Conservation (phyloP, 2,329 filamentous ascomycete genomes). For the Cytospora piceicola region DNA sequence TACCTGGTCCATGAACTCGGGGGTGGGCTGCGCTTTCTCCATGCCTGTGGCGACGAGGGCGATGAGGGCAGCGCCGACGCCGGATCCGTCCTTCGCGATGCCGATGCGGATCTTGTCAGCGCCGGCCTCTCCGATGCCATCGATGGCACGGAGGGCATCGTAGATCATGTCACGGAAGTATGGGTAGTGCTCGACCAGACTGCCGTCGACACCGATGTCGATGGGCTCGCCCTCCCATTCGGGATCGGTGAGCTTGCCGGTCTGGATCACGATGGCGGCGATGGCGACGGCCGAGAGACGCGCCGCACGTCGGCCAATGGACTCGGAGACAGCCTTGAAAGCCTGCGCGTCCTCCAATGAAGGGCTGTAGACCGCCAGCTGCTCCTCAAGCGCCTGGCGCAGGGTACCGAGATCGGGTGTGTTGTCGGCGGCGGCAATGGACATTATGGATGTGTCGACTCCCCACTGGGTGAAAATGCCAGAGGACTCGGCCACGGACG, state of each 20-base stretch:
- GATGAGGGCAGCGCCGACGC: conserved; percentile 93
- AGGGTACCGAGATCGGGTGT: conserved; percentile 72
- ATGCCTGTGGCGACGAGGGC: conserved; percentile 81
- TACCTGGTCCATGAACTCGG: conserved; percentile 29
- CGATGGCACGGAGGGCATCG: conserved; percentile 75
- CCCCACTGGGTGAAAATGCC: conserved; percentile 81
- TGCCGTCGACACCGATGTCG: conserved; percentile 94
- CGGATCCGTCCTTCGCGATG: conserved; percentile 95
- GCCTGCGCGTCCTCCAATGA: conserved; percentile 84
- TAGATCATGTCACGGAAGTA: conserved; percentile 87
- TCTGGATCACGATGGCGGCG: conserved; percentile 80
- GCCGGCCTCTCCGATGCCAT: conserved; percentile 75
- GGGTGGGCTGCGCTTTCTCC: conserved; percentile 48
- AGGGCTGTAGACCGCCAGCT: conserved; percentile 75
- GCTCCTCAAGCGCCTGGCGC: conserved; percentile 75
- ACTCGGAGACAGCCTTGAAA: conserved; percentile 80
- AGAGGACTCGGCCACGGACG: conserved; percentile 66
- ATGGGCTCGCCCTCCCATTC: conserved; percentile 68
- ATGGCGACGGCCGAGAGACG: conserved; percentile 87
- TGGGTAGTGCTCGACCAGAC: conserved; percentile 93
- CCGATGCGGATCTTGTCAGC: conserved; percentile 90
- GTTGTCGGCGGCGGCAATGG: conserved; percentile 80
- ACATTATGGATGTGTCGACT: conserved; percentile 88
- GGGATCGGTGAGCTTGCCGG: conserved; percentile 67
- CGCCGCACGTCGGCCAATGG: conserved; percentile 86